Base-by-base conservation (phyloP, 352 stramenopile genomes). In the Phytophthora syringae region DNA sequence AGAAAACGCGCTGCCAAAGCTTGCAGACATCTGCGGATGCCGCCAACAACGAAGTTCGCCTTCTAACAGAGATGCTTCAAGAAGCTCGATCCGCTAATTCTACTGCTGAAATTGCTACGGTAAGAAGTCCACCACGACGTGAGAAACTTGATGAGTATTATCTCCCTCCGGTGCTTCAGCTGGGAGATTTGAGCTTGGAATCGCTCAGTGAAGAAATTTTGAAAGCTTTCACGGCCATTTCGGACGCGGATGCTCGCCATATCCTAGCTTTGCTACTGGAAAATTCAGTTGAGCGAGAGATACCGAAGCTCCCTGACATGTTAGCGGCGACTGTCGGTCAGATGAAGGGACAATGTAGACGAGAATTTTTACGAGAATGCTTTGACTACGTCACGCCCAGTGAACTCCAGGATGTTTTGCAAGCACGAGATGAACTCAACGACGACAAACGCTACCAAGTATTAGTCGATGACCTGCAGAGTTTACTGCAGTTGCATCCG, bases 331-430 rank as follows among this genome's bases (percentile, higher is more conserved):
- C 60, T 3, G 74, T 87, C 15, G 81, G 88, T 12, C 44, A 80
- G 18, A 71, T 90, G 37, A 53, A 70, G 3, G 71, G 77, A 21
- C 70, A 69, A 27, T 69, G 88, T 16, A 63, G 79, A 37, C 63
- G 74, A 10, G 13, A 48, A 10, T 92, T 92, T 27, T 58, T 90
- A 22, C 70, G 68, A 21, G 79, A 92, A 42, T 92, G 84, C 32
- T 84, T 90, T n/a, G 70, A 79, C 22, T 74, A 86, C 25, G 66
- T 92, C 12, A 67, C 65, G 0, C 68, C 54, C 1, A 67, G 67
- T 5, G 83, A 92, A 22, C 72, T 92, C 18, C 81, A 90, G 44
- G 72, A 85, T 42, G 72, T 71, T 18, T 52, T 92, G 15, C 67
- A 71, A 5, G 60, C 72, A 40, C 71, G 81, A 0, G 83, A 90